Conservation (phyloP, 306 rosid genomes). For the Mucuna pruriens region DNA sequence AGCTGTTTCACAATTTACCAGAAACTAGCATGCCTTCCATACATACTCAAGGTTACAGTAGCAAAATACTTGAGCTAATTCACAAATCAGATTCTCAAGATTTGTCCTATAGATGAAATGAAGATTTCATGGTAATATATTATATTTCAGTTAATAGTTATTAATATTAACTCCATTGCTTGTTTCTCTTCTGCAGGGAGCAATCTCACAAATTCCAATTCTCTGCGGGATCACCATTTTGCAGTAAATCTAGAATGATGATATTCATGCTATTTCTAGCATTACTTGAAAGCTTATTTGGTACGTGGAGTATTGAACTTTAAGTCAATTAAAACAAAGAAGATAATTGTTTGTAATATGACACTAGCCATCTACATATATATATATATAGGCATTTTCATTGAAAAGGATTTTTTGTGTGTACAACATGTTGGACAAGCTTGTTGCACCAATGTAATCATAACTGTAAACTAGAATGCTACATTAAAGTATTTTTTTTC, state of each 20-base stretch:
- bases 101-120: background rate
- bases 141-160: background rate
- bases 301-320: conserved; percentile 37
- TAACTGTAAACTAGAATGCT: conserved; percentile 22
- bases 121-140: background rate
- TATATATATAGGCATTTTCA: background rate
- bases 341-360: conserved; percentile 29
- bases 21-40: background rate
- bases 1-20: conserved; percentile 2
- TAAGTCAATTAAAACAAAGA: conserved; percentile 3
- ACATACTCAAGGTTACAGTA: background rate
- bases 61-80: conserved; percentile 11
- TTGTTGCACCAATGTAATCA: conserved; percentile 6
- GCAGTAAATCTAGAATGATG: conserved; percentile 38
- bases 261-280: conserved; percentile 48
- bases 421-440: conserved; percentile 23
- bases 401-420: conserved; percentile 35
- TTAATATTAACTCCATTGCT: background rate
- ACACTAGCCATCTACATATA: conserved; percentile 3
- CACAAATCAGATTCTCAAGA: background rate
- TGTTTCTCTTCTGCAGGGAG: conserved; percentile 64
- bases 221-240: conserved; percentile 53
- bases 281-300: conserved; percentile 42
- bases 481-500: background rate
- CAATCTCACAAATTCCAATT: conserved; percentile 84